Percentiles rank a stretch among this genome's conserved stretches.
phyloP scores from a whole-genome alignment of 208 protist species.

The Novymonas esmeraldas region DNA sequence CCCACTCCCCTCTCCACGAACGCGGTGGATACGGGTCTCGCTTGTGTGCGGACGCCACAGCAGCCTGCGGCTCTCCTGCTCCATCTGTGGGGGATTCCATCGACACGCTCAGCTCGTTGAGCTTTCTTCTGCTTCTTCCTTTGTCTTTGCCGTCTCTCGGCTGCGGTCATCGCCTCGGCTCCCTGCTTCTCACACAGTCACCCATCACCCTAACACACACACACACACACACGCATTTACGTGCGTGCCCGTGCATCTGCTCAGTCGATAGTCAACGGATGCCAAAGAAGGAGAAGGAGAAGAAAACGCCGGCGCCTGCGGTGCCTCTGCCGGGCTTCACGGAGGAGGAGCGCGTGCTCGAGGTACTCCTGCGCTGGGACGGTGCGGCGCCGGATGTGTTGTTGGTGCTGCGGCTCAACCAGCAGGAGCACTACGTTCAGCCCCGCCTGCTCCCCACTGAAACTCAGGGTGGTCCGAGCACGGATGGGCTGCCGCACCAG shows the following conservation, averaged over 20 bases:
- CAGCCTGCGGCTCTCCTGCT: too few relatives aligned
- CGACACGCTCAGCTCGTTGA: too few relatives aligned
- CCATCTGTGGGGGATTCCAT: too few relatives aligned
- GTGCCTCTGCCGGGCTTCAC: constrained; percentile 10
- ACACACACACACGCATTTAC: neutral
- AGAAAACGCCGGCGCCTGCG: constrained; percentile 11
- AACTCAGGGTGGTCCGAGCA: neutral
- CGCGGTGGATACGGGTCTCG: too few relatives aligned
- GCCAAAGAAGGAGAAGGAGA: constrained; percentile 32
- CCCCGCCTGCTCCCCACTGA: constrained; percentile 28
- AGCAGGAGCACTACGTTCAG: constrained; percentile 16
- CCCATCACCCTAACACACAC: neutral
- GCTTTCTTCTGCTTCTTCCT: neutral
- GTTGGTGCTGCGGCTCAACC: constrained; percentile 25
- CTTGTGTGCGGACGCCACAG: too few relatives aligned
- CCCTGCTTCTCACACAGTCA: neutral
- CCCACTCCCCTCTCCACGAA: too few relatives aligned
- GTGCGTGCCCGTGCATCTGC: neutral
- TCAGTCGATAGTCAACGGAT: constrained; percentile 1
- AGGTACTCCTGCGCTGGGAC: constrained; percentile 18
- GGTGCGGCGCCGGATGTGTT: constrained; percentile 10
- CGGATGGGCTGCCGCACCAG: constrained; percentile 1
- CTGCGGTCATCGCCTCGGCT: neutral
- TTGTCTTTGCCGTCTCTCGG: neutral
- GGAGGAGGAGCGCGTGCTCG: constrained; percentile 22